Evolutionary conservation across 257 asterid species (phyloP).

Genomic region (Forsythia suspensa): DNA sequence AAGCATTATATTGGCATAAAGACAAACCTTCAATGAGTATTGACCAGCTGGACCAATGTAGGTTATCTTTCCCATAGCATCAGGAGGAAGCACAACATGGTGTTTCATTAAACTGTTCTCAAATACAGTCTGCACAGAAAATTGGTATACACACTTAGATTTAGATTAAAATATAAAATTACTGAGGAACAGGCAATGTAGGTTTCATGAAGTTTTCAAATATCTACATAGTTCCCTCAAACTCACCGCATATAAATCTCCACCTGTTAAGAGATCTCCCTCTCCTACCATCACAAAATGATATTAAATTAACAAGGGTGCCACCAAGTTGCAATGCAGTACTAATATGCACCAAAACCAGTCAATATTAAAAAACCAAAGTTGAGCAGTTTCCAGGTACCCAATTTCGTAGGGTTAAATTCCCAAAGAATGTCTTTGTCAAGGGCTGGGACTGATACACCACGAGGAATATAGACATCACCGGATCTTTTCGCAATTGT

Average conservation of each 20-base stretch:
- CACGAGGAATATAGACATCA: constrained; percentile 99
- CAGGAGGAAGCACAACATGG: constrained; percentile 93
- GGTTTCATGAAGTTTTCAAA: constrained; percentile 1
- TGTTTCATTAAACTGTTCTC: constrained; percentile 93
- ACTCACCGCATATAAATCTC: constrained; percentile 95
- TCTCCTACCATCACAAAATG: constrained; percentile 58
- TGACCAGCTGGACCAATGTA: constrained; percentile 93
- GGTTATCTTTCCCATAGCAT: constrained; percentile 94
- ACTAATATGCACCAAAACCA: constrained; percentile 4
- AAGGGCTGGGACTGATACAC: constrained; percentile 96
- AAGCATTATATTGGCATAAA: constrained; percentile 21
- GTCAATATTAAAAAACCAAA: constrained; percentile 3
- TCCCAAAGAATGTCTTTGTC: constrained; percentile 98
- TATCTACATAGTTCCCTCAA: constrained; percentile 17
- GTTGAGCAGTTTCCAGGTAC: constrained; percentile 33
- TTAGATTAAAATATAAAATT: neutral
- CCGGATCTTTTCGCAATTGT: constrained; percentile 93
- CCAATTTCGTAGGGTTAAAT: constrained; percentile 87
- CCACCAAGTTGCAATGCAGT: constrained; percentile 4
- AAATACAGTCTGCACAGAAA: constrained; percentile 62
- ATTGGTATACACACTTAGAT: neutral
- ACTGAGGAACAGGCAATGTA: constrained; percentile 7
- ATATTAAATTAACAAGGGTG: constrained; percentile 17
- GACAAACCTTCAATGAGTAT: constrained; percentile 80
- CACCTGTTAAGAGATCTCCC: constrained; percentile 93